These are phyloP conservation scores for Dipteronia sinensis DNA, from an alignment of 345 rosid species.

Conservation along the genomic window DNA sequence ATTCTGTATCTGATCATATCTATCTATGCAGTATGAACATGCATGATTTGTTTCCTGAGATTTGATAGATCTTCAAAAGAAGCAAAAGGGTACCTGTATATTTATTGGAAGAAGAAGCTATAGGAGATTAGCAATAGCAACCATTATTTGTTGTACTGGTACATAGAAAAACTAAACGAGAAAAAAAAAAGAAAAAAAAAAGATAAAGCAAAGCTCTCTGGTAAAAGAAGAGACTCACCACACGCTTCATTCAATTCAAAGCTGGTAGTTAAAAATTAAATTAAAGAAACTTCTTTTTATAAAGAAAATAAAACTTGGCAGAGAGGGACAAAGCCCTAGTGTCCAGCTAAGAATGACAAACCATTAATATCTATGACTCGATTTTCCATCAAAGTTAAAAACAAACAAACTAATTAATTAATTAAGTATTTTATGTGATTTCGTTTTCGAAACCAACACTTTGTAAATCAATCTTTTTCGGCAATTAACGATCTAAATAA, in stretches of 20 bases:
- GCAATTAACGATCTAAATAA: not conserved
- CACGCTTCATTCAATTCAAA: slow-evolving; percentile 16
- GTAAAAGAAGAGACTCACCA: not conserved
- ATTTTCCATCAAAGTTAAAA: not conserved
- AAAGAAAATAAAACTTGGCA: not conserved
- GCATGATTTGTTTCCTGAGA: not conserved
- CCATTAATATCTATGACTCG: not conserved
- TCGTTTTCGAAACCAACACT: not conserved
- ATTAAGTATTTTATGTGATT: too few relatives aligned
- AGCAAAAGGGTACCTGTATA: not conserved
- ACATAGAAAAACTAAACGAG: not conserved
- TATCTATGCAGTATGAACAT: too few relatives aligned
- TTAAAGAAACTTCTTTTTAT: slow-evolving; percentile 14
- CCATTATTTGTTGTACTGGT: not conserved
- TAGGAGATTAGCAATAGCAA: too few relatives aligned
- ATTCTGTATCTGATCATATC: not conserved
- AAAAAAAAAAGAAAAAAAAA: not conserved
- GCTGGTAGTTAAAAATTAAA: not conserved
- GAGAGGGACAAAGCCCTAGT: not conserved
- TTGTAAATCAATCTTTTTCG: not conserved
- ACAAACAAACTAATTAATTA: not conserved
- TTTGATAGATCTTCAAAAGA: too few relatives aligned
- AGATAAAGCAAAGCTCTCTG: not conserved
- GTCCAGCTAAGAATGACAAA: not conserved
- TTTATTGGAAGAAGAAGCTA: too few relatives aligned